A percentile compares a stretch with the other conserved stretches of the same genome.
Evolutionary conservation across 768 basidiomycete species (phyloP).

Genomic region (Exsudoporus frostii): DNA sequence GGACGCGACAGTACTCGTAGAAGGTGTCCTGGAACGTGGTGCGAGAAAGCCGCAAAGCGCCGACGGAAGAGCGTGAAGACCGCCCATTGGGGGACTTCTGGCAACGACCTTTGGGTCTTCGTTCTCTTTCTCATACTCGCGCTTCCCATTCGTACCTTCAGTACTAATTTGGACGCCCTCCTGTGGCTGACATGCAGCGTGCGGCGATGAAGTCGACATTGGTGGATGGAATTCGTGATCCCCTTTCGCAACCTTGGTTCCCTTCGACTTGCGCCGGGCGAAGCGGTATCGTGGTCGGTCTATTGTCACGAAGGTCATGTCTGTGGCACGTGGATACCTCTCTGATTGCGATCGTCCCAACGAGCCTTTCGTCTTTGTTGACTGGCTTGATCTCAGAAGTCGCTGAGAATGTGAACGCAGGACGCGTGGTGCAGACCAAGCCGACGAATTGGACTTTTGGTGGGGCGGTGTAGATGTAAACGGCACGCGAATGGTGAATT

Average conservation of each 20-base stretch:
- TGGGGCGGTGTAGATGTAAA: constrained; percentile 21
- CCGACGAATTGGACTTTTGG: neutral
- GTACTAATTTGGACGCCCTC: neutral
- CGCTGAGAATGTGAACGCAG: constrained; percentile 29
- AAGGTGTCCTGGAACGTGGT: constrained; percentile 17
- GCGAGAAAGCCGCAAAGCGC: constrained; percentile 9
- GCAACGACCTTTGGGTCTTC: neutral
- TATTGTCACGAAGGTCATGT: constrained; percentile 23
- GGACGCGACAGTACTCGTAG: constrained; percentile 23
- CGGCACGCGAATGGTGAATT: constrained; percentile 22
- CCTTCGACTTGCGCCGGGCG: constrained; percentile 11
- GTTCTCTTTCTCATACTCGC: constrained; percentile 3
- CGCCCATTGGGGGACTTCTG: neutral
- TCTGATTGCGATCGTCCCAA: constrained; percentile 28
- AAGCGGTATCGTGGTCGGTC: constrained; percentile 21
- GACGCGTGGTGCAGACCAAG: constrained; percentile 17
- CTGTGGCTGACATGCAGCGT: neutral
- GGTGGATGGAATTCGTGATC: neutral
- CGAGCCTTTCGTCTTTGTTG: neutral
- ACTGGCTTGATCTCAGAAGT: neutral
- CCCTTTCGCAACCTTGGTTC: neutral
- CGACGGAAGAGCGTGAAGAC: constrained; percentile 4
- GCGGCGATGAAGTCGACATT: neutral
- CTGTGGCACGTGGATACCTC: constrained; percentile 17
- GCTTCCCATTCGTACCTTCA: neutral